Percentiles rank a stretch among this genome's conserved stretches.
Conservation (phyloP, 1,284 basidiomycete genomes). For the Pseudozyma pruni region DNA sequence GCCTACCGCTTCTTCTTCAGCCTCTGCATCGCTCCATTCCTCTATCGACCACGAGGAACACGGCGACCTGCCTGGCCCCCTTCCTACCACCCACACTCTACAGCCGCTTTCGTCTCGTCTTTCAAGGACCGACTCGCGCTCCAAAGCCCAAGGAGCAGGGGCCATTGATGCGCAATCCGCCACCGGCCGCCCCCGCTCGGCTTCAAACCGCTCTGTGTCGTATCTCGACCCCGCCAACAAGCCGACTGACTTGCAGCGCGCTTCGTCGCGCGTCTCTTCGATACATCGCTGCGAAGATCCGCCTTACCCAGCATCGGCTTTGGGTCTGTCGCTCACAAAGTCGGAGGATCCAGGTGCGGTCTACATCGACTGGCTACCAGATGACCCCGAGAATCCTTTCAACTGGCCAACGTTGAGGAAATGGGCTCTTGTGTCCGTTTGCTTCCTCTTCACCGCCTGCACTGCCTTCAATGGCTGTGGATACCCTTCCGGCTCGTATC, state of each 20-base stretch:
- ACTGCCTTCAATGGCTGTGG: conserved; percentile 59
- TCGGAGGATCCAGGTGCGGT: conserved; percentile 38
- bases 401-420: conserved; percentile 48
- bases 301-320: conserved; percentile 32
- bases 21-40: conserved; percentile 15
- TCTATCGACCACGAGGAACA: conserved; percentile 31
- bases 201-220: conserved; percentile 25
- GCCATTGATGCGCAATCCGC: background rate
- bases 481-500: conserved; percentile 34
- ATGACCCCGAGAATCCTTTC: conserved; percentile 55
- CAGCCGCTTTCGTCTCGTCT: conserved; percentile 39
- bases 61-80: conserved; percentile 31
- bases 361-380: conserved; percentile 54
- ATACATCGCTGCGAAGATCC: conserved; percentile 37
- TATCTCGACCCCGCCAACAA: conserved; percentile 32
- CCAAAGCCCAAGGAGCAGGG: background rate
- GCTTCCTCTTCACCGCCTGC: conserved; percentile 51
- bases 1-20: conserved; percentile 1
- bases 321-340: conserved; percentile 44
- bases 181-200: conserved; percentile 20
- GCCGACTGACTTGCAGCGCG: conserved; percentile 29
- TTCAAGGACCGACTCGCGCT: conserved; percentile 18
- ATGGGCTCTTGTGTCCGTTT: conserved; percentile 40
- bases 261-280: conserved; percentile 40
- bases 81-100: conserved; percentile 26